Evolutionary conservation across 2,329 filamentous ascomycete species (phyloP).

Genomic region (Alternaria arbusti): DNA sequence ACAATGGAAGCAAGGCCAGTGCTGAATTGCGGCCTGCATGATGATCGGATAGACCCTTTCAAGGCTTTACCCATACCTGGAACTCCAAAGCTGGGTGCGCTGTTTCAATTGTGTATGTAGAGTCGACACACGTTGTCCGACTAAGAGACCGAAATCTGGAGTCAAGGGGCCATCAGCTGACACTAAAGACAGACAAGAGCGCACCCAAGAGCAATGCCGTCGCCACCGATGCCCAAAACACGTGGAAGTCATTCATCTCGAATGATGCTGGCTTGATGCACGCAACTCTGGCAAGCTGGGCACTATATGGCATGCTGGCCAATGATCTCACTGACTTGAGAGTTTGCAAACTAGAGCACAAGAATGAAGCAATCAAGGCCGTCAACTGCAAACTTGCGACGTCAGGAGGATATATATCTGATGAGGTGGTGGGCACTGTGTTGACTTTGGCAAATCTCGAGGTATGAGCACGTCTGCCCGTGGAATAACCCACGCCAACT

Average conservation of each 20-base stretch:
- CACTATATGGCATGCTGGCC: conserved; percentile 31
- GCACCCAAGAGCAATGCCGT: conserved; percentile 25
- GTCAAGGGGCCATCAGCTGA: background rate
- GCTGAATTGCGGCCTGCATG: conserved; percentile 15
- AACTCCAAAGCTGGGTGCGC: conserved; percentile 23
- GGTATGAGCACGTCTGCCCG: conserved; percentile 1
- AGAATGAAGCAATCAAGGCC: conserved; percentile 33
- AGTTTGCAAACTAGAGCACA: conserved; percentile 29
- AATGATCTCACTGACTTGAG: conserved; percentile 13
- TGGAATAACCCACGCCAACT: background rate
- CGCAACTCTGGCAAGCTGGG: conserved; percentile 38
- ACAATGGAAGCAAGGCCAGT: background rate
- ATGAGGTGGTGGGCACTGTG: conserved; percentile 32
- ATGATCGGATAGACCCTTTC: conserved; percentile 31
- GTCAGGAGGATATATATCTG: conserved; percentile 21
- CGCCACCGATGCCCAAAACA: conserved; percentile 26
- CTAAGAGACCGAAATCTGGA: background rate
- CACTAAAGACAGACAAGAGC: conserved; percentile 17
- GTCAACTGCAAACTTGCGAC: conserved; percentile 28
- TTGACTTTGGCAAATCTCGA: conserved; percentile 35
- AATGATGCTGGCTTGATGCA: conserved; percentile 33
- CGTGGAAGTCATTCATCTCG: conserved; percentile 32
- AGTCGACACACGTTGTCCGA: background rate
- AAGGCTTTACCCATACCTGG: conserved; percentile 32
- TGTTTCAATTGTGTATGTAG: conserved; percentile 34